Conservation (phyloP, 495 filamentous ascomycete species). For the Bombardia bombarda region DNA sequence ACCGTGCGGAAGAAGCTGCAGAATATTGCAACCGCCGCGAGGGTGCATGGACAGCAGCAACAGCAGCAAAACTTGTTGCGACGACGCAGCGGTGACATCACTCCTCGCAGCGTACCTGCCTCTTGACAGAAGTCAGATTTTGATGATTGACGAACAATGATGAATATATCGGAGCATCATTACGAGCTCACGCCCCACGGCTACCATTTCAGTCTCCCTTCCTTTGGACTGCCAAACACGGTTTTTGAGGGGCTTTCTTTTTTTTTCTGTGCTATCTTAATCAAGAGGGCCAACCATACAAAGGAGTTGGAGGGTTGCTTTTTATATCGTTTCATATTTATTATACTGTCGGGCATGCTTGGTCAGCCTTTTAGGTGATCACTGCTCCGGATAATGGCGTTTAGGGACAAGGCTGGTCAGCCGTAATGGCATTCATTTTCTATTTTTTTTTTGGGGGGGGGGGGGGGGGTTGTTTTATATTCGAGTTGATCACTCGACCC, state of each 20-base stretch:
- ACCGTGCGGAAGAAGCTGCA: constrained; percentile 36
- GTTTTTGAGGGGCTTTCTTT: constrained; percentile 1
- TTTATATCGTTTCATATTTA: constrained; percentile 1
- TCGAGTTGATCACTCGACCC: too few relatives aligned
- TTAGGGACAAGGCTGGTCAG: too few relatives aligned
- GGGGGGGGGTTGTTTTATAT: too few relatives aligned
- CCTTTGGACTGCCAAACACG: neutral
- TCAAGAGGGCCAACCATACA: neutral
- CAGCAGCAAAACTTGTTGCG: constrained; percentile 23
- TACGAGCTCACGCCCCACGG: constrained; percentile 14
- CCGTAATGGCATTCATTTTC: too few relatives aligned
- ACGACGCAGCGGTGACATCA: constrained; percentile 38
- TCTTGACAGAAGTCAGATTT: constrained; percentile 17
- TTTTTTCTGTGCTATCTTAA: neutral
- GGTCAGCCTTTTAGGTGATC: too few relatives aligned
- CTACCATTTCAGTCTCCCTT: constrained; percentile 3
- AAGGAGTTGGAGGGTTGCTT: constrained; percentile 4
- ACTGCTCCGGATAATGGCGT: too few relatives aligned
- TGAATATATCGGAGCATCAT: constrained; percentile 8
- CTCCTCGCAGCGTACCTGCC: constrained; percentile 34
- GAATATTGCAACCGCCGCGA: constrained; percentile 35
- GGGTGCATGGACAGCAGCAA: constrained; percentile 25
- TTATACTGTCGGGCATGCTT: too few relatives aligned
- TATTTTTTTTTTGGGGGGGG: too few relatives aligned
- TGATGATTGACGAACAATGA: constrained; percentile 14